phyloP scores from a whole-genome alignment of 345 rosid genomes.

The Rhodomyrtus tomentosa region DNA sequence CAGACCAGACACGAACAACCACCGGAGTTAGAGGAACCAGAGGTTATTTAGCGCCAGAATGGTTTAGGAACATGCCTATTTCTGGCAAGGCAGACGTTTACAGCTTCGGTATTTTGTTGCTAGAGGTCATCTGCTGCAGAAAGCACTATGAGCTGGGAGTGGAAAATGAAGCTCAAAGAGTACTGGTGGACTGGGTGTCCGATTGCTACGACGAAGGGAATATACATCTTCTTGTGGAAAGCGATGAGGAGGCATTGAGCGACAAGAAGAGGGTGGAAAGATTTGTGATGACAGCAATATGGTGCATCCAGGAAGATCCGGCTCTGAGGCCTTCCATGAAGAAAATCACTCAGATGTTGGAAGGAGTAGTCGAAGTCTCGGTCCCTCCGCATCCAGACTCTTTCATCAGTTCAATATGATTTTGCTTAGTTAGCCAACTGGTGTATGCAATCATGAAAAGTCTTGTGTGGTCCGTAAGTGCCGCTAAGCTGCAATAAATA shows the following conservation, averaged over 20 bases:
- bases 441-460: background rate
- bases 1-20: constrained; percentile 10
- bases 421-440: background rate
- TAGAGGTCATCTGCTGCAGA: constrained; percentile 27
- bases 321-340: constrained; percentile 33
- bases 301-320: constrained; percentile 54
- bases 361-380: constrained; percentile 16
- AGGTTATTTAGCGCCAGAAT: constrained; percentile 32
- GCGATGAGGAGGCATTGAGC: constrained; percentile 23
- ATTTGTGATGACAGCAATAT: constrained; percentile 35
- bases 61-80: constrained; percentile 28
- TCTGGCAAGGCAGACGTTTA: constrained; percentile 33
- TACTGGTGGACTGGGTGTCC: constrained; percentile 36
- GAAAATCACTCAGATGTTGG: constrained; percentile 27
- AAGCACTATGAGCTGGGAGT: constrained; percentile 3
- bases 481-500: background rate
- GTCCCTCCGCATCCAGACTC: constrained; percentile 17
- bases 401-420: constrained; percentile 3
- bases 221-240: constrained; percentile 11
- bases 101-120: constrained; percentile 28
- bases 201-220: constrained; percentile 24
- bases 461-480: background rate
- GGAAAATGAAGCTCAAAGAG: background rate
- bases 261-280: constrained; percentile 24
- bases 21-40: constrained; percentile 26